Evolutionary conservation across 345 rosid species (phyloP), one percentile per base, ranked within the genome.

Genomic region (Dimocarpus longan): DNA sequence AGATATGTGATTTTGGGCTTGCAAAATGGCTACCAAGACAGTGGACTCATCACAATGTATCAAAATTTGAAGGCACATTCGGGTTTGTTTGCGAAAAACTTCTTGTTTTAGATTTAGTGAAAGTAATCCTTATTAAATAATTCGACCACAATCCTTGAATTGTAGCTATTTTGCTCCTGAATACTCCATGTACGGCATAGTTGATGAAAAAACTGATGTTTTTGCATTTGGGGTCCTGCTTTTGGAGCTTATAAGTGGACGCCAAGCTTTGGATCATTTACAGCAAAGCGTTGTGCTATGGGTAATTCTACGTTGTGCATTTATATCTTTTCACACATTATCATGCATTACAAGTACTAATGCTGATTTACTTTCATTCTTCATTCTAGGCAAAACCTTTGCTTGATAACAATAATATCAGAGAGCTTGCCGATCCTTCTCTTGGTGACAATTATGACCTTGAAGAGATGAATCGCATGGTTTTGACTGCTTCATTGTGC

Each of bases 21-120:
- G 98, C 99, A 12, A 95, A 92, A 85, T 95, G 99, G 99, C 93
- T 95, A 18, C 99, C 98, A 0, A 87, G 82, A 60, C 90, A 95
- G 65, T 87, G 90, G 91, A 90, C 93, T 42, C 99, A 93, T 71
- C 93, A 88, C 78, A 90, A 91, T 70, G 97, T 93, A 22, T 88
- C 98, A 50, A 95, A 92, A 79, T 95, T 95, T 73, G 98, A 93
- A 78, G 99, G 99, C 79, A 95, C 99, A 81, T 95, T 95, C 18
- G 98, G 99, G 99, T 93, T 64, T 32, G 93, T 86, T 66, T 44
- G 42, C 78, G 32, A 68, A 65, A 32, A 59, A 39, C 21, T 43
- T 62, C 13, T 80, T 69, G 40, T 37, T 44, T 66, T 65, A 11
- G 21, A 48, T 52, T 76, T 62, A 22, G 19, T 40, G 1, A 42